A percentile compares a stretch with the other conserved stretches of the same genome.
These are phyloP conservation scores for Corynespora cassiicola DNA, from an alignment of 2,329 filamentous ascomycete species.

Conservation along the genomic window DNA sequence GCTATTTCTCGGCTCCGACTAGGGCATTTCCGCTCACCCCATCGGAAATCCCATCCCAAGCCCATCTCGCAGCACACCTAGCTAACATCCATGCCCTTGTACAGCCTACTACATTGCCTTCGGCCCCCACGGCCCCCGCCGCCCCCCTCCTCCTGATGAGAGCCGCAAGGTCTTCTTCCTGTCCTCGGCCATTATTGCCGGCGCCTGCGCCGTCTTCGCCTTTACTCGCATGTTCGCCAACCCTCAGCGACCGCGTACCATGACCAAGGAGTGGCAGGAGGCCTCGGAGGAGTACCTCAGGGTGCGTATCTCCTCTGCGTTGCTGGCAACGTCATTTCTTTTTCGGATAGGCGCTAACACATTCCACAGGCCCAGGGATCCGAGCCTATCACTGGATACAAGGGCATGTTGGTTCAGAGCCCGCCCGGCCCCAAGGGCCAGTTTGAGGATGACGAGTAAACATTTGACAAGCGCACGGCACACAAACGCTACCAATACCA, in stretches of 20 bases:
- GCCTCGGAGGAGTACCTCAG: slow-evolving; percentile 91
- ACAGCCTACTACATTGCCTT: slow-evolving; percentile 99
- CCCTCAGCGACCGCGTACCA: slow-evolving; percentile 74
- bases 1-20: slow-evolving; percentile 24
- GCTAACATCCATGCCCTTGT: slow-evolving; percentile 28
- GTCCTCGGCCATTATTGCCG: slow-evolving; percentile 70
- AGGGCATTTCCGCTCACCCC: slow-evolving; percentile 16
- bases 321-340: slow-evolving; percentile 2
- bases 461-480: slow-evolving; percentile 25
- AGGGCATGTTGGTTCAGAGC: slow-evolving; percentile 49
- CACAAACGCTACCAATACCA: slow-evolving; percentile 37
- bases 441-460: slow-evolving; percentile 36
- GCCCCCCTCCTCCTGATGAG: slow-evolving; percentile 83
- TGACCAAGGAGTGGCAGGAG: slow-evolving; percentile 98
- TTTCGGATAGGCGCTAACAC: slow-evolving; percentile 11
- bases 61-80: slow-evolving; percentile 13
- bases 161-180: slow-evolving; percentile 78
- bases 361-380: slow-evolving; percentile 41
- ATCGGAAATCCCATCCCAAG: slow-evolving; percentile 12
- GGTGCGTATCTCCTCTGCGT: slow-evolving; percentile 61
- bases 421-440: slow-evolving; percentile 29
- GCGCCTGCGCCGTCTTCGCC: slow-evolving; percentile 75
- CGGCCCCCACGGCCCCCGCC: slow-evolving; percentile 92
- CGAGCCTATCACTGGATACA: slow-evolving; percentile 47
- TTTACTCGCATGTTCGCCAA: slow-evolving; percentile 72